phyloP scores from a whole-genome alignment of 805 yeast genomes.

The Pichia nanzhaoensis region DNA sequence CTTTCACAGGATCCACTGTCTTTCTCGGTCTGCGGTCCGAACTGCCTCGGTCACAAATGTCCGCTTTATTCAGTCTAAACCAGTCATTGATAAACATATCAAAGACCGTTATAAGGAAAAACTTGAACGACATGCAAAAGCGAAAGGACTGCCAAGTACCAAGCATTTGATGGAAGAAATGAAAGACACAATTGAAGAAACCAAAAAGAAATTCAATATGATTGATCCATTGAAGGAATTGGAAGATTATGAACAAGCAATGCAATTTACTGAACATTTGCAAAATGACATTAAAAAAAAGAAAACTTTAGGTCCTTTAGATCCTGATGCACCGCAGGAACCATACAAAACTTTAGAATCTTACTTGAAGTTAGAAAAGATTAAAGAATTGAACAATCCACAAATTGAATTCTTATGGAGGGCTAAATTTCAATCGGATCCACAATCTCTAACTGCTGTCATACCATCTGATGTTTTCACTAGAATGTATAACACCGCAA shows the following conservation, averaged over 20 bases:
- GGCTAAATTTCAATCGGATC: slow-evolving; percentile 65
- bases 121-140: slow-evolving; percentile 34
- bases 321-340: slow-evolving; percentile 27
- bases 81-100: slow-evolving; percentile 27
- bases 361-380: slow-evolving; percentile 63
- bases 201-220: slow-evolving; percentile 49
- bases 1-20: too few species aligned
- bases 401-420: slow-evolving; percentile 85
- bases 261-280: slow-evolving; percentile 16
- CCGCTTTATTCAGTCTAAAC: slow-evolving; percentile 26
- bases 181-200: slow-evolving; percentile 52
- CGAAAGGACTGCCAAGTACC: slow-evolving; percentile 39
- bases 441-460: slow-evolving; percentile 58
- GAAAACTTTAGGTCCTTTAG: slow-evolving; percentile 29
- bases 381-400: slow-evolving; percentile 44
- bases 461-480: slow-evolving; percentile 53
- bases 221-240: slow-evolving; percentile 66
- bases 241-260: slow-evolving; percentile 38
- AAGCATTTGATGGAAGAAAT: slow-evolving; percentile 57
- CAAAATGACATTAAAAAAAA: slow-evolving; percentile 25
- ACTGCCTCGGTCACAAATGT: slow-evolving; percentile 24
- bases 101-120: slow-evolving; percentile 35
- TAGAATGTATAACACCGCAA: slow-evolving; percentile 58
- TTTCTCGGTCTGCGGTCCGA: slow-evolving; percentile 1
- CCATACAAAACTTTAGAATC: slow-evolving; percentile 72